phyloP scores from a whole-genome alignment of 768 basidiomycete species.

The Russula foetens region DNA sequence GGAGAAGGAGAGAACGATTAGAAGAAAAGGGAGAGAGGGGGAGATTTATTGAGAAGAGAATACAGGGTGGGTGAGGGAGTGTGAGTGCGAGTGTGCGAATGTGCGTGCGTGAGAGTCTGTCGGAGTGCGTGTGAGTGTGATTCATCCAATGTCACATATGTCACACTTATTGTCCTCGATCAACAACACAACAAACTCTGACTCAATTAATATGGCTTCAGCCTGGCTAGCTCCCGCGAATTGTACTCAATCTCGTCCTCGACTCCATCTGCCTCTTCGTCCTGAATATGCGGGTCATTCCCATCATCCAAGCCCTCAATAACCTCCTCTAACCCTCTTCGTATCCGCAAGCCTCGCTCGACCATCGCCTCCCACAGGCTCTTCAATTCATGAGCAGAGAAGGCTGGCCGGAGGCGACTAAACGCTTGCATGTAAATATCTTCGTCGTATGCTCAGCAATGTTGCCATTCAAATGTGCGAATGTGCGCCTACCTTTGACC shows the following conservation, averaged over 20 bases:
- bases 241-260: conserved; percentile 50
- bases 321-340: conserved; percentile 51
- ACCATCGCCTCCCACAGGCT: conserved; percentile 66
- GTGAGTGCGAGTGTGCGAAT: too few relatives aligned
- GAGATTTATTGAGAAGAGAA: background rate
- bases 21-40: background rate
- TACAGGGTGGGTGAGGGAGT: background rate
- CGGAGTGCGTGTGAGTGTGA: background rate
- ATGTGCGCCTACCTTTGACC: conserved; percentile 48
- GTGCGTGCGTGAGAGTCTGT: background rate
- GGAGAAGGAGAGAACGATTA: conserved; percentile 11
- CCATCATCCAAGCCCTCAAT: conserved; percentile 38
- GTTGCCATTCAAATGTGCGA: background rate
- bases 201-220: conserved; percentile 50
- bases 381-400: conserved; percentile 50
- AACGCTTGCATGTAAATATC: conserved; percentile 76
- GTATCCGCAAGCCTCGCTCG: conserved; percentile 61
- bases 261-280: conserved; percentile 14
- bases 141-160: background rate
- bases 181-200: too few relatives aligned
- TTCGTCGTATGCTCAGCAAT: conserved; percentile 27
- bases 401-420: conserved; percentile 56
- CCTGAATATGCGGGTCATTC: conserved; percentile 9
- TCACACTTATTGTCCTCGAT: conserved; percentile 3
- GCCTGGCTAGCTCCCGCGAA: conserved; percentile 48